These are phyloP conservation scores for Tylopilus rubrobrunneus DNA, from an alignment of 768 basidiomycete genomes.

Conservation along the genomic window DNA sequence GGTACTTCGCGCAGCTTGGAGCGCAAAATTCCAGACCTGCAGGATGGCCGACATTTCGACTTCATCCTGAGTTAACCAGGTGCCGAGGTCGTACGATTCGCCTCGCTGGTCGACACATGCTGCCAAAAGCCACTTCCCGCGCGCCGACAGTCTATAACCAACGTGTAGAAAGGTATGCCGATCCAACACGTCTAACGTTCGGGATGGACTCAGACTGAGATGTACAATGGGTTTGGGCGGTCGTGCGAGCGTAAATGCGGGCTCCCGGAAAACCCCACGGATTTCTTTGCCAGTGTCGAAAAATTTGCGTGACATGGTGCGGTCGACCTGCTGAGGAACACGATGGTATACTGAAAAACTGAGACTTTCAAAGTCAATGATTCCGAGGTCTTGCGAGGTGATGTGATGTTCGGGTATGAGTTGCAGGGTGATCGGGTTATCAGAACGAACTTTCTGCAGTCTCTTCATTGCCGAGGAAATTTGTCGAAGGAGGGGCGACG, in stretches of 20 bases:
- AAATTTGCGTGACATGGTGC: constrained; percentile 54
- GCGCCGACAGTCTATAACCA: constrained; percentile 62
- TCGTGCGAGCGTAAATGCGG: constrained; percentile 61
- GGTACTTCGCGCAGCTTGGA: constrained; percentile 57
- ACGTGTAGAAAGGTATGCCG: constrained; percentile 69
- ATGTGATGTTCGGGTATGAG: constrained; percentile 68
- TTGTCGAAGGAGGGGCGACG: constrained; percentile 66
- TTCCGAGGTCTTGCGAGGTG: constrained; percentile 29
- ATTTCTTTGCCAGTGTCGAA: constrained; percentile 37
- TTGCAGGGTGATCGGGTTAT: constrained; percentile 59
- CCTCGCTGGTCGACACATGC: constrained; percentile 75
- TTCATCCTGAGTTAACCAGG: constrained; percentile 59
- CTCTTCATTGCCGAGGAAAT: constrained; percentile 63
- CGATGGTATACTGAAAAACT: constrained; percentile 71
- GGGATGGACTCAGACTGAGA: constrained; percentile 38
- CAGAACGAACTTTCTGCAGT: constrained; percentile 42
- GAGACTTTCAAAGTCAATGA: constrained; percentile 41
- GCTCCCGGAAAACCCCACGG: constrained; percentile 57
- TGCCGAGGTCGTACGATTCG: constrained; percentile 64
- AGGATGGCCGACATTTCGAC: constrained; percentile 45
- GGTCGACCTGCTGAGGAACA: constrained; percentile 56
- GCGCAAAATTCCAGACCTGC: constrained; percentile 69
- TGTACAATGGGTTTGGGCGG: constrained; percentile 33
- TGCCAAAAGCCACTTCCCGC: constrained; percentile 76
- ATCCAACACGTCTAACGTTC: constrained; percentile 49